Conservation (phyloP, 1,139 yeast genomes). For the Spathaspora sp. region DNA sequence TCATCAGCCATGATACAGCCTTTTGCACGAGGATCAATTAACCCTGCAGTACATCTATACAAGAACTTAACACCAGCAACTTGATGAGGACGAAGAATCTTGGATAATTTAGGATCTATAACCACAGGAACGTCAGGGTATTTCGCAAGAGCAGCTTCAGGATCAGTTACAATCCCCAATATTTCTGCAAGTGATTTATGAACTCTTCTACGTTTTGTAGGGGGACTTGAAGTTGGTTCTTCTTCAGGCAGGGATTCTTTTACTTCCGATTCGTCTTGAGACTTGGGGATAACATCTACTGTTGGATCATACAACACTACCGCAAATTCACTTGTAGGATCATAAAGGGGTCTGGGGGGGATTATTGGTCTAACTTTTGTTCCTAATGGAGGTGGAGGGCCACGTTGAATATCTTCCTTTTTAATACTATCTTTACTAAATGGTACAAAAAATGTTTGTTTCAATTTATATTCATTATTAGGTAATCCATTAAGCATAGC, state of each 20-base stretch:
- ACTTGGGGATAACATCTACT: slow-evolving; percentile 61
- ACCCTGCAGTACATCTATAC: slow-evolving; percentile 87
- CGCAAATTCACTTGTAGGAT: slow-evolving; percentile 91
- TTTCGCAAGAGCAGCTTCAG: slow-evolving; percentile 43
- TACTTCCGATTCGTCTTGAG: slow-evolving; percentile 27
- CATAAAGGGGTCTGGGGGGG: slow-evolving; percentile 89
- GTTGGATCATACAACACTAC: slow-evolving; percentile 96
- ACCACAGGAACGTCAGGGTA: slow-evolving; percentile 93
- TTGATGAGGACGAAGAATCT: slow-evolving; percentile 91
- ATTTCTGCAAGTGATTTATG: slow-evolving; percentile 80
- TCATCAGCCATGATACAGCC: slow-evolving; percentile 99
- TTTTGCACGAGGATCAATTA: slow-evolving; percentile 80
- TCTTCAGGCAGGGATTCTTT: slow-evolving; percentile 13
- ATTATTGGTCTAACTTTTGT: slow-evolving; percentile 66
- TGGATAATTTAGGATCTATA: slow-evolving; percentile 84
- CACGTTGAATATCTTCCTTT: slow-evolving; percentile 20
- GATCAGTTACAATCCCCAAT: slow-evolving; percentile 63
- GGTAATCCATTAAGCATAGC: slow-evolving; percentile 30
- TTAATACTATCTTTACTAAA: slow-evolving; percentile 36
- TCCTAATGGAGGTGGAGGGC: slow-evolving; percentile 80
- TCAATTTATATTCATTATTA: slow-evolving; percentile 34
- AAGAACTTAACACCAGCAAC: slow-evolving; percentile 92
- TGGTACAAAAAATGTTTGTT: slow-evolving; percentile 52
- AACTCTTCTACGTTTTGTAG: slow-evolving; percentile 19
- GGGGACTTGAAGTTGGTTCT: slow-evolving; percentile 15